phyloP scores from a whole-genome alignment of 139 green algal genomes.

The Coelastrella sp. region DNA sequence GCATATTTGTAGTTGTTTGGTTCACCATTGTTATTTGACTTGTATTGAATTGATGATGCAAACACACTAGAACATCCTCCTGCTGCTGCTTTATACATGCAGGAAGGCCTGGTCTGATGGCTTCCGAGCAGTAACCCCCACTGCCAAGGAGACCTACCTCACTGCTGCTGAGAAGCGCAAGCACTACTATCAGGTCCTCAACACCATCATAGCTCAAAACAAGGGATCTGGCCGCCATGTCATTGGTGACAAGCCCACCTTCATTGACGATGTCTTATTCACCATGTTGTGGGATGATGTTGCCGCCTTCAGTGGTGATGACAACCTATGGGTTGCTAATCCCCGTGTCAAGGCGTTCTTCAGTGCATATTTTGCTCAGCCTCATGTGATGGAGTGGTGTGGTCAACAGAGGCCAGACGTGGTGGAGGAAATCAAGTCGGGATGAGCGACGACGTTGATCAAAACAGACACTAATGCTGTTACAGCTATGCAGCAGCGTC shows the following conservation, averaged over 20 bases:
- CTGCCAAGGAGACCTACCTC: background rate
- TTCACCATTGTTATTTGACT: background rate
- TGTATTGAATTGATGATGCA: background rate
- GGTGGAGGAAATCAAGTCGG: too few relatives aligned
- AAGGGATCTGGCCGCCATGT: background rate
- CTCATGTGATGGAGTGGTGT: background rate
- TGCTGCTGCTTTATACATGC: background rate
- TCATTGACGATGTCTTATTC: background rate
- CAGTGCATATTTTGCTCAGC: background rate
- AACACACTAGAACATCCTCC: background rate
- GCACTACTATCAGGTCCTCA: background rate
- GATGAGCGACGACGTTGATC: too few relatives aligned
- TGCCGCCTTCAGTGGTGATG: background rate
- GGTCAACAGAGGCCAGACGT: too few relatives aligned
- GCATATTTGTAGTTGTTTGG: background rate
- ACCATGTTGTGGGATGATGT: constrained; percentile 2
- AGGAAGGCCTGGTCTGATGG: background rate
- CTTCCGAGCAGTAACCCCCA: background rate
- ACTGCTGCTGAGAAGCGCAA: background rate
- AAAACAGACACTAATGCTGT: too few relatives aligned
- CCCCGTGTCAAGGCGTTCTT: background rate
- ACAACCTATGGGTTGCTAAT: background rate
- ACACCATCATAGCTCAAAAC: background rate
- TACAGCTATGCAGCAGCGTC: too few relatives aligned
- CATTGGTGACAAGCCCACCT: background rate